These are phyloP conservation scores for Brassica incana DNA, from an alignment of 345 rosid genomes.

Conservation along the genomic window DNA sequence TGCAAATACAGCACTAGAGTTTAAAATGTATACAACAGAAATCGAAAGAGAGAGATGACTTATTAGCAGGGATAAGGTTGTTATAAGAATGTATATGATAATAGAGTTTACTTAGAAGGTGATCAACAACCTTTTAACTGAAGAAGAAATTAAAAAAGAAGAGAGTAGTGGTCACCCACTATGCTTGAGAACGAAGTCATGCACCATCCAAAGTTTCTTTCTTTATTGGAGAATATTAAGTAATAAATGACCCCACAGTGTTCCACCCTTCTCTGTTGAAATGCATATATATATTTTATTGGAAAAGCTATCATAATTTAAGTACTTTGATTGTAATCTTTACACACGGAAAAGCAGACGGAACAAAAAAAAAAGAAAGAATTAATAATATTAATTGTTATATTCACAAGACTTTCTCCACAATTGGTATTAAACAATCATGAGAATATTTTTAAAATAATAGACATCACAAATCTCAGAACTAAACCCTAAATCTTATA, in stretches of 20 bases:
- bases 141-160: slow-evolving; percentile 34
- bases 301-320: slow-evolving; percentile 31
- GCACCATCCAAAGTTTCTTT: slow-evolving; percentile 21
- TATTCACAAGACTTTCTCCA: slow-evolving; percentile 16
- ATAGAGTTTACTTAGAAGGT: slow-evolving; percentile 43
- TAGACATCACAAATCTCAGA: neutral
- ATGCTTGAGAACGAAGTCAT: slow-evolving; percentile 62
- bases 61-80: slow-evolving; percentile 5
- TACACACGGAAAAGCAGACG: slow-evolving; percentile 37
- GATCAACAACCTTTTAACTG: slow-evolving; percentile 38
- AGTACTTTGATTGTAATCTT: slow-evolving; percentile 35
- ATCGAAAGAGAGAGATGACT: slow-evolving; percentile 30
- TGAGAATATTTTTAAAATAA: neutral
- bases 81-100: slow-evolving; percentile 5
- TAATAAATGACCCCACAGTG: slow-evolving; percentile 29
- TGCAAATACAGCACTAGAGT: neutral
- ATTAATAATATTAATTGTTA: neutral
- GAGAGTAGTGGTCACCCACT: slow-evolving; percentile 46
- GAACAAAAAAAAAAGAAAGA: neutral
- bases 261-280: slow-evolving; percentile 17
- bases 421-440: neutral
- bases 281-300: neutral
- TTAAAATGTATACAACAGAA: neutral
- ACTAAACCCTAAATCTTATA: slow-evolving; percentile 29
- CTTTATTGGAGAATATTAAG: slow-evolving; percentile 27